Percentiles rank a stretch among this genome's conserved stretches.
Conservation (phyloP, 2,329 filamentous ascomycete species). For the Colletotrichum limetticola region DNA sequence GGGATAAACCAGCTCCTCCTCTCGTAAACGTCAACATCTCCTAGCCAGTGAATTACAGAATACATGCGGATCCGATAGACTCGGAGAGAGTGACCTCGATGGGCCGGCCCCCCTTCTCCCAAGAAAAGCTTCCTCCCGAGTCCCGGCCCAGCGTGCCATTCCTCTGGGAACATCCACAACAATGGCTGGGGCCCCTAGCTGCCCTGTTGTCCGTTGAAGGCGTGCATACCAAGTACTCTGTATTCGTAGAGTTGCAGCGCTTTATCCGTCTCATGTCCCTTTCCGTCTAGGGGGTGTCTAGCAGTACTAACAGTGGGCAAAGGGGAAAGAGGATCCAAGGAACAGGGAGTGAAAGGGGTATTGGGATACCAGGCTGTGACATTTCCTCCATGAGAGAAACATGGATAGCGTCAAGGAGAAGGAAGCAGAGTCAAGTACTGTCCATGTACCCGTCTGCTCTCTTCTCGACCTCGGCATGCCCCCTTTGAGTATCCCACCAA, state of each 20-base stretch:
- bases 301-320: background rate
- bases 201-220: conserved; percentile 7
- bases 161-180: conserved; percentile 29
- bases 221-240: background rate
- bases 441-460: background rate
- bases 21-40: background rate
- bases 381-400: background rate
- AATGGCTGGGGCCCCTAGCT: conserved; percentile 7
- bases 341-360: background rate
- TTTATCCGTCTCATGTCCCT: conserved; percentile 7
- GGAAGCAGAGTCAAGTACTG: background rate
- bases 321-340: background rate
- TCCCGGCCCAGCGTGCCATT: conserved; percentile 31
- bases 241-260: background rate
- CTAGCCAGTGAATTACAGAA: background rate
- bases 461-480: conserved; percentile 9
- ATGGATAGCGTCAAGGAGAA: background rate
- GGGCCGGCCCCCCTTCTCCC: background rate
- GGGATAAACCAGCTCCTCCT: background rate
- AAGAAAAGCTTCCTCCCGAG: conserved; percentile 17
- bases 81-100: background rate
- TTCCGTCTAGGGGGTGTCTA: background rate
- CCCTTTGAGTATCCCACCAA: background rate
- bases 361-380: background rate
- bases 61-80: background rate